These are phyloP conservation scores for Hydrangea macrophylla DNA, from an alignment of 148 eudicot genomes.

Conservation along the genomic window DNA sequence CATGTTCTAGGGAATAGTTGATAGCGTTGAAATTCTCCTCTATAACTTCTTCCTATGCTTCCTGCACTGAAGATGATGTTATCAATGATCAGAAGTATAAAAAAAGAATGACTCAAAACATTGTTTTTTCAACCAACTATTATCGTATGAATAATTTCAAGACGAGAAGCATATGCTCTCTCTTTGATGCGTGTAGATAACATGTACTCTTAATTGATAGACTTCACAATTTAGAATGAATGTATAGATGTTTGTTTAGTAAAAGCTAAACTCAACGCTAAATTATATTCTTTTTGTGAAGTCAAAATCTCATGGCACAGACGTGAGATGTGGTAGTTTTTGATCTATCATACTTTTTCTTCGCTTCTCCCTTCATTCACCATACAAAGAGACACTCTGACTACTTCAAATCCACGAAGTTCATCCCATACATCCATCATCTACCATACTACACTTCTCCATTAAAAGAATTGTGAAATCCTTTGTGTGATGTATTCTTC, in stretches of 20 bases:
- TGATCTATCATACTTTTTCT: no score
- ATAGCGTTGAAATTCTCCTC: constrained; percentile 88
- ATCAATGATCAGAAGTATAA: background rate
- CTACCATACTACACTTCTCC: no score
- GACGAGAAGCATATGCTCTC: background rate
- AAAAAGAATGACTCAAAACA: background rate
- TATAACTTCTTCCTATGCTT: constrained; percentile 93
- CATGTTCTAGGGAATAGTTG: constrained; percentile 76
- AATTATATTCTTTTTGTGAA: no score
- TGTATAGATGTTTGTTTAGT: background rate
- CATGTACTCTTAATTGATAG: background rate
- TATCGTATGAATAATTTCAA: background rate
- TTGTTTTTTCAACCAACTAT: background rate
- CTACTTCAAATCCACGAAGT: no score
- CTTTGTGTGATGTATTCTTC: no score
- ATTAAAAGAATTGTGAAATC: no score
- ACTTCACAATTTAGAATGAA: background rate
- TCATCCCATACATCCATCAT: background rate
- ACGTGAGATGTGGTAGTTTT: no score
- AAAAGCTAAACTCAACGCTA: background rate
- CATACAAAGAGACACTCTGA: background rate
- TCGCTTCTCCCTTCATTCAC: no score
- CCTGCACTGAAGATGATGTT: constrained; percentile 53
- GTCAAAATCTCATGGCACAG: no score
- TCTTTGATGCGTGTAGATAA: background rate